Evolutionary conservation across 768 basidiomycete genomes (phyloP), one percentile per base, ranked within the genome.

Genomic region (Mrakia gelida): DNA sequence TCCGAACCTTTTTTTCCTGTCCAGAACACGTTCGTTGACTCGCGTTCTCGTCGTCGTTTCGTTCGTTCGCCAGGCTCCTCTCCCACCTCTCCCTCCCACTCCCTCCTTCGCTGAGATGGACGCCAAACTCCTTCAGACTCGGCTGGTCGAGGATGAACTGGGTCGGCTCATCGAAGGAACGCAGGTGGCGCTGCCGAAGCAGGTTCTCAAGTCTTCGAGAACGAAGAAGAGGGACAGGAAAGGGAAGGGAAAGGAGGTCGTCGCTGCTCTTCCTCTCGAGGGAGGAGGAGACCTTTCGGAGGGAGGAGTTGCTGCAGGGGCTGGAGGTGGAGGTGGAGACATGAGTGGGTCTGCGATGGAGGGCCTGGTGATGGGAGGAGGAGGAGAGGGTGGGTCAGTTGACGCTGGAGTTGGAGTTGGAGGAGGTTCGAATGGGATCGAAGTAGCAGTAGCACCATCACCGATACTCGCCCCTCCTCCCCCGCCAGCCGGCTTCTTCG

Each of bases 71-170:
- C 61, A 59, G 61, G 23, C 41, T 30, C 15, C 26, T 18, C 45
- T 16, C 16, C 49, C 45, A 11, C 34, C 61, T 59, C 32, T 73
- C 11, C 61, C 73, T 15, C 34, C 54, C 23, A 56, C 73, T 10
- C 73, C 73, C 4, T 52, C 73, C 34, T 13, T 73, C 28, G 73
- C 49, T 30, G 54, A 56, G 21, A 73, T 73, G 73, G 73, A 73
- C 54, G 30, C 73, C n/a, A 73, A 73, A 34, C 73, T 73, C 10
- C 30, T 18, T 16, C 73, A 73, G n/a, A 73, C 73, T 21, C 49
- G 73, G 18, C 54, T 73, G 30, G 73, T 73, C 28, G 73, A 73
- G 52, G 34, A 34, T 13, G 73, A 56, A 9, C 54, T 73, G 1
- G 73, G 56, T 9, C n/a, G 73, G 26, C 34, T 73, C 0, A 73